Conservation (phyloP, 106 monocot species). For the Allium sativum region DNA sequence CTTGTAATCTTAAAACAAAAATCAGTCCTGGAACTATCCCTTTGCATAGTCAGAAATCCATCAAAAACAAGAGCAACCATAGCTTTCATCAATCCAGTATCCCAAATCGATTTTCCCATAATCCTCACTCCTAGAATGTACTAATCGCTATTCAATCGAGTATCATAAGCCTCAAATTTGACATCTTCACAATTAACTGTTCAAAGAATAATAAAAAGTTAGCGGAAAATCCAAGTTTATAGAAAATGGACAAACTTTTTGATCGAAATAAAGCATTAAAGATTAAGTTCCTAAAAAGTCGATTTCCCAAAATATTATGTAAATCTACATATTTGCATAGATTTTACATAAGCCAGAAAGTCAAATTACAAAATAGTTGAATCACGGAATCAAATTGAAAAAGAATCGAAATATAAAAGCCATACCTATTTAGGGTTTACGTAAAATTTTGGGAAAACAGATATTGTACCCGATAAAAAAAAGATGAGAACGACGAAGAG, state of each 20-base stretch:
- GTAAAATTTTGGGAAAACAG: no score
- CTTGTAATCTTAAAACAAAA: no score
- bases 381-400: no score
- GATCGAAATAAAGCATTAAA: not conserved
- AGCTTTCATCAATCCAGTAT: slow-evolving; percentile 67
- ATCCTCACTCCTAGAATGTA: slow-evolving; percentile 84
- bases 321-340: no score
- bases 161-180: slow-evolving; percentile 57
- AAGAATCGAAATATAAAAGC: no score
- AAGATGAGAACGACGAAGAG: no score
- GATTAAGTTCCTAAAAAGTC: no score
- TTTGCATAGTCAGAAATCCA: slow-evolving; percentile 69
- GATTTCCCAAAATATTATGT: no score
- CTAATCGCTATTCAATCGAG: slow-evolving; percentile 81
- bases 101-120: slow-evolving; percentile 82
- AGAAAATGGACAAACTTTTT: not conserved
- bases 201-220: slow-evolving; percentile 6
- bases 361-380: no score
- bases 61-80: slow-evolving; percentile 79
- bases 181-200: slow-evolving; percentile 1
- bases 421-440: no score
- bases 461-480: no score
- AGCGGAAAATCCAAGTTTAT: slow-evolving; percentile 11
- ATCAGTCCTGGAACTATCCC: slow-evolving; percentile 22
- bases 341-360: no score